Percentiles rank a stretch among this genome's conserved stretches.
These are phyloP conservation scores for Candida sanyiensis DNA, from an alignment of 805 yeast species.

Conservation along the genomic window DNA sequence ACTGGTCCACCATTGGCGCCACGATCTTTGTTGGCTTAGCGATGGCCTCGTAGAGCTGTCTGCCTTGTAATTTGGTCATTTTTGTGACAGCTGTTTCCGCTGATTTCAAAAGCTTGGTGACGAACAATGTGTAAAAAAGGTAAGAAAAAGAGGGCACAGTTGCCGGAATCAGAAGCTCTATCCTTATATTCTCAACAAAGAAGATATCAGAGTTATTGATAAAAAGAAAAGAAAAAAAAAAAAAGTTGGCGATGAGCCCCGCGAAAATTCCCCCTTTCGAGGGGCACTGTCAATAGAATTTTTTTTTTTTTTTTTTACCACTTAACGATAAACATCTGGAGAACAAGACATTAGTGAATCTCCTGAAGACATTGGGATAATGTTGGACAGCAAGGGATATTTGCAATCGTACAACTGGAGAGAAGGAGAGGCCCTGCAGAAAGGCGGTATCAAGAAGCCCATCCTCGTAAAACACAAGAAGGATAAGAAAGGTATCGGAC, in stretches of 20 bases:
- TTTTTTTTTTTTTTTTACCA: not conserved
- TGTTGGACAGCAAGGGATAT: constrained; percentile 68
- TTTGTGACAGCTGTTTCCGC: constrained; percentile 18
- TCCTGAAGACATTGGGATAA: constrained; percentile 22
- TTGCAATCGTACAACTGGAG: constrained; percentile 82
- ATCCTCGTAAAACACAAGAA: constrained; percentile 84
- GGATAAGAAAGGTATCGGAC: constrained; percentile 88
- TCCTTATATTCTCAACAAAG: too few relatives aligned
- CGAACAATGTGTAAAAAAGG: constrained; percentile 1
- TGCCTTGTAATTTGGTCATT: constrained; percentile 41
- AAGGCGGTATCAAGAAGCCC: constrained; percentile 81
- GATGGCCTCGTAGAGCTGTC: constrained; percentile 61
- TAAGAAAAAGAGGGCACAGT: not conserved
- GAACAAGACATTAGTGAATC: too few relatives aligned
- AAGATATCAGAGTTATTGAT: too few relatives aligned
- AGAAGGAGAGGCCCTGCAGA: constrained; percentile 78
- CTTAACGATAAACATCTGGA: not conserved
- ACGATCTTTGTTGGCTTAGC: constrained; percentile 80
- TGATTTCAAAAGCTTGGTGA: constrained; percentile 20
- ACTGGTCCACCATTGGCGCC: constrained; percentile 98
- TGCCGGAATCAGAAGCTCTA: too few relatives aligned
- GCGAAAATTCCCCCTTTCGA: constrained; percentile 14
- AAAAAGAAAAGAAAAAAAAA: not conserved
- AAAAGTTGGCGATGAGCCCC: constrained; percentile 5
- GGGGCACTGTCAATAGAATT: not conserved